phyloP scores from a whole-genome alignment of 768 basidiomycete species.

The Lactarius pseudohatsudake region DNA sequence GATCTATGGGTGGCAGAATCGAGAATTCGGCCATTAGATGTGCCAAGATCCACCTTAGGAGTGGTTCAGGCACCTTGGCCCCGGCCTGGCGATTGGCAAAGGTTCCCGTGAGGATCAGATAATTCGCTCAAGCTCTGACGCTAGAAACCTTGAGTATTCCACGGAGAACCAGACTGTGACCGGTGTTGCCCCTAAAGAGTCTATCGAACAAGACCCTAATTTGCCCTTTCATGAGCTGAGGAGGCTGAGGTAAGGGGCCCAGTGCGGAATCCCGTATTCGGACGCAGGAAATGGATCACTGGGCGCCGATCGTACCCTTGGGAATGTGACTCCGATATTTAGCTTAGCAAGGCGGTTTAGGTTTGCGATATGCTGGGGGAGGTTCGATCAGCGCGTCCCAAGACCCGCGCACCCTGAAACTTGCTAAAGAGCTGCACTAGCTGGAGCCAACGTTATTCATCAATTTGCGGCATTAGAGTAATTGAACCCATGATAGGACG shows the following conservation, averaged over 20 bases:
- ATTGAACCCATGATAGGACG: conserved; percentile 17
- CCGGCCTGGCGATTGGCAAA: conserved; percentile 8
- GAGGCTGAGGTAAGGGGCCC: conserved; percentile 18
- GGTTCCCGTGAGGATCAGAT: conserved; percentile 9
- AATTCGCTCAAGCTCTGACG: neutral
- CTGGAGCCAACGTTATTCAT: conserved; percentile 11
- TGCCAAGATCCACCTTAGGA: conserved; percentile 25
- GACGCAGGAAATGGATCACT: conserved; percentile 14
- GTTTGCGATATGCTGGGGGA: conserved; percentile 9
- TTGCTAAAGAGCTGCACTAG: neutral
- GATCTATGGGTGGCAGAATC: conserved; percentile 18
- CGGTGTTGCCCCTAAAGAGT: neutral
- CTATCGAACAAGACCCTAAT: neutral
- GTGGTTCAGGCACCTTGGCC: conserved; percentile 23
- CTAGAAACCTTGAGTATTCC: conserved; percentile 1
- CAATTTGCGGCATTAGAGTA: conserved; percentile 4
- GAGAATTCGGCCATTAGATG: conserved; percentile 15
- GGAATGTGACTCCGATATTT: conserved; percentile 22
- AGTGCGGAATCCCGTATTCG: conserved; percentile 14
- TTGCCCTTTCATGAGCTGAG: neutral
- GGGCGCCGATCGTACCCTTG: conserved; percentile 25
- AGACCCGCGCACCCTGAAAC: conserved; percentile 16
- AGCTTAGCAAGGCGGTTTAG: conserved; percentile 21
- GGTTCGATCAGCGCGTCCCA: conserved; percentile 10
- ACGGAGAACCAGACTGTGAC: neutral